phyloP scores from a whole-genome alignment of 2,329 filamentous ascomycete genomes.

The Trichoderma asperellum region DNA sequence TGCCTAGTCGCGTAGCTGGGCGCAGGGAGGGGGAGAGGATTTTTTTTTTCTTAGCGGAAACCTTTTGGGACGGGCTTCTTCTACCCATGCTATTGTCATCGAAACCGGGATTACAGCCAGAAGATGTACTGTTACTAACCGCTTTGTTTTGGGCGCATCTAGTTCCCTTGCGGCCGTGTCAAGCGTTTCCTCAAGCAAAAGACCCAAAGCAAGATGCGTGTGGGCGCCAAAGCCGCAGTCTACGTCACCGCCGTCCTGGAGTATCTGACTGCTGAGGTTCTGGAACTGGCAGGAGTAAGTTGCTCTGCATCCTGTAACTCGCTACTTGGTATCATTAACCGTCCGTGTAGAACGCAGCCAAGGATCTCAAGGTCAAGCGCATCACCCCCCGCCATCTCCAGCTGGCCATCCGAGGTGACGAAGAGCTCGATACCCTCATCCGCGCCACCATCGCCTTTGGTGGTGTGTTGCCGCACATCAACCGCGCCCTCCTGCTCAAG shows the following conservation, averaged over 20 bases:
- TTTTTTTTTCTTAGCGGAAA: background rate
- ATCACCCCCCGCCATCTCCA: slow-evolving; percentile 98
- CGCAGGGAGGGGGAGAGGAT: slow-evolving; percentile 15
- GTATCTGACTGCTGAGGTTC: slow-evolving; percentile 96
- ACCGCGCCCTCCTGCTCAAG: slow-evolving; percentile 92
- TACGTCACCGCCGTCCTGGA: slow-evolving; percentile 98
- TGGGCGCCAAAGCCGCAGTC: slow-evolving; percentile 96
- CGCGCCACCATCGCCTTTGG: slow-evolving; percentile 97
- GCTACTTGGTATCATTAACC: slow-evolving; percentile 31
- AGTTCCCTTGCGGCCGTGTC: slow-evolving; percentile 99
- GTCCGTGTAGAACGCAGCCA: slow-evolving; percentile 77
- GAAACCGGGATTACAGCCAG: background rate
- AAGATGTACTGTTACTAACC: slow-evolving; percentile 13
- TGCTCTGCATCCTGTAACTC: slow-evolving; percentile 28
- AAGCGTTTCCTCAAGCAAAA: slow-evolving; percentile 99
- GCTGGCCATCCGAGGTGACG: slow-evolving; percentile 96
- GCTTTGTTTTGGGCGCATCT: slow-evolving; percentile 30
- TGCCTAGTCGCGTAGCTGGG: slow-evolving; percentile 25
- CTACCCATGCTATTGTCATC: background rate
- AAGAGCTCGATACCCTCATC: slow-evolving; percentile 96
- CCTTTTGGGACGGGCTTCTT: background rate
- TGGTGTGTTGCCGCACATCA: slow-evolving; percentile 98
- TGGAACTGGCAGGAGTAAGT: slow-evolving; percentile 89
- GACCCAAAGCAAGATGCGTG: slow-evolving; percentile 99
- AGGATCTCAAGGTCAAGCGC: slow-evolving; percentile 99